These are phyloP conservation scores for Actinomortierella wolfii DNA, from an alignment of 371 early-diverging fungal species.

Conservation along the genomic window DNA sequence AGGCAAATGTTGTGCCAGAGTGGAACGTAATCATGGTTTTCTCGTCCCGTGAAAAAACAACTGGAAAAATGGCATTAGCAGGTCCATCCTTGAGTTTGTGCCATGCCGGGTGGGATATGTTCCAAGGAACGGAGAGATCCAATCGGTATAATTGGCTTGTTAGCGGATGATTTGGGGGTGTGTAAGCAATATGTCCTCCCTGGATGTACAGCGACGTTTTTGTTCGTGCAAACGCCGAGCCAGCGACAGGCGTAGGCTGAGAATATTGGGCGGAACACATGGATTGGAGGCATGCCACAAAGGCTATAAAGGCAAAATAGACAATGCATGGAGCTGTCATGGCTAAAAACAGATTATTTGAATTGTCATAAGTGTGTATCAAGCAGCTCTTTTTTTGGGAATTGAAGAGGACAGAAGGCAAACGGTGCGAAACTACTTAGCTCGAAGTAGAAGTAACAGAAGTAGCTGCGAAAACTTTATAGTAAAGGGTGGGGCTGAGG, in stretches of 20 bases:
- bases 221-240: constrained; percentile 30
- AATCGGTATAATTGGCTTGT: constrained; percentile 27
- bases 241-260: constrained; percentile 14
- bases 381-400: too few species aligned
- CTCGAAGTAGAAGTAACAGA: too few species aligned
- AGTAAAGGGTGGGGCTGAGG: too few species aligned
- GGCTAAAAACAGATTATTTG: too few species aligned
- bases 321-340: too few species aligned
- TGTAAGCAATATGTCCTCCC: constrained; percentile 13
- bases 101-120: constrained; percentile 19
- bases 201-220: constrained; percentile 20
- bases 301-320: too few species aligned
- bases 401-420: too few species aligned
- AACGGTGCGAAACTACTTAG: too few species aligned
- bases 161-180: too few species aligned
- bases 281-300: not conserved
- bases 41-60: constrained; percentile 23
- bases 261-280: constrained; percentile 9
- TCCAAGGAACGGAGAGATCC: constrained; percentile 31
- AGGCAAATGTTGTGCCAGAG: constrained; percentile 9
- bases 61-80: constrained; percentile 17
- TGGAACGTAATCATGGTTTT: constrained; percentile 31
- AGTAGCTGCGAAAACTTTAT: too few species aligned
- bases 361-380: too few species aligned
- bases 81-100: constrained; percentile 20